A percentile compares a stretch with the other conserved stretches of the same genome.
Evolutionary conservation across 2,329 filamentous ascomycete species (phyloP).

Genomic region (Venturia nashicola): DNA sequence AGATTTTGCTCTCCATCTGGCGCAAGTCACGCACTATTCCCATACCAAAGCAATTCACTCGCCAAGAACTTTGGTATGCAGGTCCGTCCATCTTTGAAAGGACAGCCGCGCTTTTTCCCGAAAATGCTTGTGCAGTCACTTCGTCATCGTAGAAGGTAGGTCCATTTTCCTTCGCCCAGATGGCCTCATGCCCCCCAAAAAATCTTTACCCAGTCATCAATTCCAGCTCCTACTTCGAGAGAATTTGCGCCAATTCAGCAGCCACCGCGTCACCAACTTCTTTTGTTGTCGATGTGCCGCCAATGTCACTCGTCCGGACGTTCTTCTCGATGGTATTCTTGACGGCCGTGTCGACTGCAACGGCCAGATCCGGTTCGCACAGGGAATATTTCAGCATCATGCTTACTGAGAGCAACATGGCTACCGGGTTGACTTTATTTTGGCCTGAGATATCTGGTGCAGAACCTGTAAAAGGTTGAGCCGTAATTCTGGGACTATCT

Average conservation of each 20-base stretch:
- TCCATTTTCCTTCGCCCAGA: no score
- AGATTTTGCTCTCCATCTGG: no score
- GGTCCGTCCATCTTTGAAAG: neutral
- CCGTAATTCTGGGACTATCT: neutral
- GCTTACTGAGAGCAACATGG: constrained; percentile 79
- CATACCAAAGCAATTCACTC: no score
- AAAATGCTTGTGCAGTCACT: neutral
- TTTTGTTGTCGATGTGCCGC: constrained; percentile 58
- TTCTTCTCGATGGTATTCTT: constrained; percentile 67
- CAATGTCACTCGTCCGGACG: constrained; percentile 72
- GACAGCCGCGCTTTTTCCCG: neutral
- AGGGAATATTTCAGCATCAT: constrained; percentile 97
- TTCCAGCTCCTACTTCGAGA: neutral
- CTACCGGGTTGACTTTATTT: constrained; percentile 84
- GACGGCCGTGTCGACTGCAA: constrained; percentile 71
- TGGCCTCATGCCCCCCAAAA: neutral
- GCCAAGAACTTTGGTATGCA: no score
- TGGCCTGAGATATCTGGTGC: constrained; percentile 89
- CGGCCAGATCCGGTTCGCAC: constrained; percentile 62
- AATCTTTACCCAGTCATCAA: neutral
- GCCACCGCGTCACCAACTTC: constrained; percentile 78
- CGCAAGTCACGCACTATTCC: no score
- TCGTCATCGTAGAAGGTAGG: neutral
- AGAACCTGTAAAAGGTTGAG: constrained; percentile 43
- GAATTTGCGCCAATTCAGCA: constrained; percentile 44